Conservation (phyloP, 306 rosid species). For the Fagus sylvatica region DNA sequence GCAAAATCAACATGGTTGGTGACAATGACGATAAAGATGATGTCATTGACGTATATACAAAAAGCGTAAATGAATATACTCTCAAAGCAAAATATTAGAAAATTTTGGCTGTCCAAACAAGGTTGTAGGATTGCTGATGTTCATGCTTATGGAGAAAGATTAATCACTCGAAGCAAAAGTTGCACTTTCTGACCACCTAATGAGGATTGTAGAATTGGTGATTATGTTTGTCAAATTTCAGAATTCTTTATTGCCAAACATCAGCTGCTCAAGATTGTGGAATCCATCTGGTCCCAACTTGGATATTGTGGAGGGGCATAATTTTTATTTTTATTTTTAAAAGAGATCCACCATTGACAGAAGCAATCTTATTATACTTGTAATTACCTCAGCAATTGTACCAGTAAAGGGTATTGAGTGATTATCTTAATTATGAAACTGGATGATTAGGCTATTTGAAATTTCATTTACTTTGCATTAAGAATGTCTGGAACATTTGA, state of each 20-base stretch:
- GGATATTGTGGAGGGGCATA: conserved; percentile 23
- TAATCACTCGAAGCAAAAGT: conserved; percentile 29
- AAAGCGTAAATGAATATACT: conserved; percentile 10
- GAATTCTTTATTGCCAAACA: conserved; percentile 7
- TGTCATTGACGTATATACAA: conserved; percentile 37
- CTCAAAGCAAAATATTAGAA: conserved; percentile 33
- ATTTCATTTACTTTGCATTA: background rate
- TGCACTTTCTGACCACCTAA: conserved; percentile 26
- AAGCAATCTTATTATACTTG: conserved; percentile 22
- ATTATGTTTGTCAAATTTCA: conserved; percentile 8
- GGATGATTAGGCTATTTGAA: conserved; percentile 26
- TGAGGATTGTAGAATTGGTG: conserved; percentile 8
- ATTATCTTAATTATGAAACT: conserved; percentile 27
- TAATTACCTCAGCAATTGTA: conserved; percentile 7
- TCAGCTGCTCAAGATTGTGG: conserved; percentile 28
- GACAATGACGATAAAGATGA: conserved; percentile 15
- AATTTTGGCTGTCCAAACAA: conserved; percentile 27
- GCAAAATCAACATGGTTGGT: conserved; percentile 32
- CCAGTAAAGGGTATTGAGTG: conserved; percentile 26
- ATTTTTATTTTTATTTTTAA: background rate
- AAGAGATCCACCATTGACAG: conserved; percentile 5
- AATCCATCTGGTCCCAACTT: conserved; percentile 20
- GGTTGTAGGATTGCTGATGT: conserved; percentile 30
- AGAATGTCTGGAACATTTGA: background rate
- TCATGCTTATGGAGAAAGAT: conserved; percentile 31